Conservation (phyloP, 805 yeast species). For the Metschnikowia colocasiae region DNA sequence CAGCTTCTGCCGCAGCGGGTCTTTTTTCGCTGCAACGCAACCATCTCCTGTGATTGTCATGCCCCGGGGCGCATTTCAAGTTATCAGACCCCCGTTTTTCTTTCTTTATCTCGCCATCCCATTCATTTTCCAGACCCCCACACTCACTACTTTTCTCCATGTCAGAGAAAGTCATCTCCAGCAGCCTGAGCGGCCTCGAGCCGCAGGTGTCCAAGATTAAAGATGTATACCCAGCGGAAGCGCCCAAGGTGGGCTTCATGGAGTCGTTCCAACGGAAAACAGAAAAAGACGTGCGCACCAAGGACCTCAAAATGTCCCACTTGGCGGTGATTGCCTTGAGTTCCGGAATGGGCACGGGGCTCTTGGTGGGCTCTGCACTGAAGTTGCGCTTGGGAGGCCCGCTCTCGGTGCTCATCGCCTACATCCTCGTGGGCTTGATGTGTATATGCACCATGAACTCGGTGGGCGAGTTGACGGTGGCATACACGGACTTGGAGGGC, state of each 20-base stretch:
- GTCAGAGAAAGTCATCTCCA: slow-evolving; percentile 5
- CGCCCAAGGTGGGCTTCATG: slow-evolving; percentile 13
- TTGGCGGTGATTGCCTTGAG: slow-evolving; percentile 33
- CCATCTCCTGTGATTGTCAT: not conserved
- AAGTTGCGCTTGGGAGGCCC: slow-evolving; percentile 27
- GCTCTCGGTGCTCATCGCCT: slow-evolving; percentile 22
- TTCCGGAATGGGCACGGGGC: slow-evolving; percentile 42
- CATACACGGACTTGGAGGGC: slow-evolving; percentile 48
- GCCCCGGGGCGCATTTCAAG: not conserved
- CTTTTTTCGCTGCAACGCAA: slow-evolving; percentile 1
- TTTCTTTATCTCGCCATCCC: not conserved
- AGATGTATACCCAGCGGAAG: not conserved
- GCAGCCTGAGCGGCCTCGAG: slow-evolving; percentile 12
- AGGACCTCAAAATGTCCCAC: slow-evolving; percentile 24
- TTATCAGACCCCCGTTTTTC: not conserved
- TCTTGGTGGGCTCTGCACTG: slow-evolving; percentile 39
- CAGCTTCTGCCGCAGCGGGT: not conserved
- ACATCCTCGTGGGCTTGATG: slow-evolving; percentile 25
- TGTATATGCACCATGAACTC: slow-evolving; percentile 35
- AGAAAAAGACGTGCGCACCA: slow-evolving; percentile 9
- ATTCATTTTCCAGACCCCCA: not conserved
- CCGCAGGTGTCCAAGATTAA: slow-evolving; percentile 19
- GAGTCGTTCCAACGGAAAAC: slow-evolving; percentile 17
- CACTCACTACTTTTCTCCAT: not conserved
- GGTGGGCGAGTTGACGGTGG: slow-evolving; percentile 53